Percentiles rank a stretch among this genome's conserved stretches.
Conservation (phyloP, 2,329 filamentous ascomycete species). For the Colletotrichum sp. region DNA sequence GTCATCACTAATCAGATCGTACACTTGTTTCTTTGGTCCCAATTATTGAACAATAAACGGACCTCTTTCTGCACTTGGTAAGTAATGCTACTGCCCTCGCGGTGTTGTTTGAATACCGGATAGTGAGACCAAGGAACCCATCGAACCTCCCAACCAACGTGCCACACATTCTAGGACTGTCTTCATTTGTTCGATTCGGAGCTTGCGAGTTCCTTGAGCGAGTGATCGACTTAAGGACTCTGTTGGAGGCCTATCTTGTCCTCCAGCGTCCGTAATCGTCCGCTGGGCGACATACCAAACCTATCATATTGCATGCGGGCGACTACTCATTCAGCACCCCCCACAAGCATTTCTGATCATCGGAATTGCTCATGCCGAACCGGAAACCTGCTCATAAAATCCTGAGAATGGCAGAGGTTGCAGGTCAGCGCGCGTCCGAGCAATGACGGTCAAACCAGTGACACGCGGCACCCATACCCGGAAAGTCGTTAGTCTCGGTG, state of each 20-base stretch:
- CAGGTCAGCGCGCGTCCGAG: not conserved
- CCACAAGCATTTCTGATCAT: not conserved
- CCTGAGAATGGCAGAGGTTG: not conserved
- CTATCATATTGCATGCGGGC: not conserved
- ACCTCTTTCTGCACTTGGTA: not conserved
- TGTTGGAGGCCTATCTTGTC: too few relatives aligned
- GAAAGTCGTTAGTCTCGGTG: not conserved
- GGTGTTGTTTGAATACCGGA: not conserved
- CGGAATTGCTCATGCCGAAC: not conserved
- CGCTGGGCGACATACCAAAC: not conserved
- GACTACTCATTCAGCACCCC: not conserved
- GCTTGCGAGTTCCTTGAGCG: not conserved
- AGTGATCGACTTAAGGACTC: not conserved
- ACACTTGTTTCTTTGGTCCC: fast-evolving
- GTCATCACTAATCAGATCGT: not conserved
- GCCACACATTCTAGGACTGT: not conserved
- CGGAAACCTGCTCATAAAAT: not conserved
- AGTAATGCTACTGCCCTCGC: not conserved
- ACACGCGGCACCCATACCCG: not conserved
- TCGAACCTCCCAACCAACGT: not conserved
- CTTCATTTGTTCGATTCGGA: not conserved
- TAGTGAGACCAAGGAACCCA: not conserved
- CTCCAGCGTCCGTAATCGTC: too few relatives aligned
- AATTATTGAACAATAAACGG: not conserved
- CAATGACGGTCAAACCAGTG: not conserved